Conservation (phyloP, 495 filamentous ascomycete species). For the Emericellopsis terricola region DNA sequence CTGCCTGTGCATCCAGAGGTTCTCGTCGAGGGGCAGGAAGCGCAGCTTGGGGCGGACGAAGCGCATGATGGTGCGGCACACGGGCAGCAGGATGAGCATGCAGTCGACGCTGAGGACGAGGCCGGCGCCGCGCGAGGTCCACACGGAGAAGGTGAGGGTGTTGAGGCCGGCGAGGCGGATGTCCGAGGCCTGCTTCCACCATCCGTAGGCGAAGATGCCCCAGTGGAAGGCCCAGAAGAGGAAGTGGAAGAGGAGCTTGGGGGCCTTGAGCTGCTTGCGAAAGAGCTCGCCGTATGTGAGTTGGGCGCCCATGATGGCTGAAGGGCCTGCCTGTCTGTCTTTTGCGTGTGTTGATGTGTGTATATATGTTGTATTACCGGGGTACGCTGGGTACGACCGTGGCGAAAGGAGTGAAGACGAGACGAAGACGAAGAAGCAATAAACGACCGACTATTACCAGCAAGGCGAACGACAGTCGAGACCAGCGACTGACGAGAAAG, state of each 20-base stretch:
- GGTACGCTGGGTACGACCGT: too few relatives aligned
- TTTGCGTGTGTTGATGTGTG: too few relatives aligned
- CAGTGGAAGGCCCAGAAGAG: conserved; percentile 76
- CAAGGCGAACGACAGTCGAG: too few relatives aligned
- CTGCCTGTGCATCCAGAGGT: conserved; percentile 92
- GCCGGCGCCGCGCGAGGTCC: conserved; percentile 87
- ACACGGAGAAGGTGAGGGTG: conserved; percentile 70
- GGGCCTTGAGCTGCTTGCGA: conserved; percentile 42
- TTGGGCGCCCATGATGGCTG: conserved; percentile 21
- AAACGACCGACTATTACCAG: too few relatives aligned
- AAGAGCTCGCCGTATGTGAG: conserved; percentile 12
- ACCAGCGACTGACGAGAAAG: too few relatives aligned
- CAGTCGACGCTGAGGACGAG: conserved; percentile 67
- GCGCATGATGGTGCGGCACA: conserved; percentile 80
- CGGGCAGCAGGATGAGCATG: conserved; percentile 75
- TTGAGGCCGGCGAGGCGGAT: conserved; percentile 57
- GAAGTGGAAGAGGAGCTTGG: conserved; percentile 63
- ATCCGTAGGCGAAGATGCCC: conserved; percentile 70
- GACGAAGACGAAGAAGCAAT: too few relatives aligned
- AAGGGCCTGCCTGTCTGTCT: too few relatives aligned
- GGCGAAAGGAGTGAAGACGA: too few relatives aligned
- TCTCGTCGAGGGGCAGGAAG: conserved; percentile 85
- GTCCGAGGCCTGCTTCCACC: conserved; percentile 63
- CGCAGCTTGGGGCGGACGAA: conserved; percentile 71
- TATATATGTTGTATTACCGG: too few relatives aligned